A percentile compares a stretch with the other conserved stretches of the same genome.
Conservation (phyloP, 2,329 filamentous ascomycete species). For the Sclerotiophoma versabilis region DNA sequence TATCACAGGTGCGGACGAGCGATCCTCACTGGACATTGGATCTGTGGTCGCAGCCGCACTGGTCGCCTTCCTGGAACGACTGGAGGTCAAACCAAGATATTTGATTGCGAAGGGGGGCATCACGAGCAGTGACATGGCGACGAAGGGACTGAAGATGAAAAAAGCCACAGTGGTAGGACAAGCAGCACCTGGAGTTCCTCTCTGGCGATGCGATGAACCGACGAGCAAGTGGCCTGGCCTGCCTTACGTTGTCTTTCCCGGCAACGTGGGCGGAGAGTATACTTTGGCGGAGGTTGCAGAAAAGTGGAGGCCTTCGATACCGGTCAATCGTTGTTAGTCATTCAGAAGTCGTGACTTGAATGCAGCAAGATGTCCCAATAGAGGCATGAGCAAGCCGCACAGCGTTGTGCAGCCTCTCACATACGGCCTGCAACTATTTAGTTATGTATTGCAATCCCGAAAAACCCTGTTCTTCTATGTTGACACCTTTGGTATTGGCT, state of each 20-base stretch:
- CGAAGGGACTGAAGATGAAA: conserved; percentile 63
- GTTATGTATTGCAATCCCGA: too few relatives aligned
- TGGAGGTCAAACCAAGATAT: conserved; percentile 61
- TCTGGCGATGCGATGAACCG: conserved; percentile 65
- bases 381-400: too few relatives aligned
- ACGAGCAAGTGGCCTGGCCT: conserved; percentile 60
- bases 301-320: conserved; percentile 19
- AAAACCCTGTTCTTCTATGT: too few relatives aligned
- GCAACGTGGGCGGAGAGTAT: conserved; percentile 59
- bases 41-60: conserved; percentile 59
- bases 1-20: conserved; percentile 58
- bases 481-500: too few relatives aligned
- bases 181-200: conserved; percentile 63
- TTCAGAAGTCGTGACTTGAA: not conserved
- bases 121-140: conserved; percentile 65
- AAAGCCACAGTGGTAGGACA: conserved; percentile 64
- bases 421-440: too few relatives aligned
- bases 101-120: conserved; percentile 68
- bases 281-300: conserved; percentile 21
- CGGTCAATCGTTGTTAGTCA: conserved; percentile 22
- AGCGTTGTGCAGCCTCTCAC: too few relatives aligned
- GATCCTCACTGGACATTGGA: conserved; percentile 63
- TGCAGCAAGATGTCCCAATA: too few relatives aligned
- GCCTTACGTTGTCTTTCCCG: conserved; percentile 66
- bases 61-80: conserved; percentile 57